Percentiles rank a stretch among this genome's conserved stretches.
These are phyloP conservation scores for Fonsecaea erecta DNA, from an alignment of 2,329 filamentous ascomycete species.

Conservation along the genomic window DNA sequence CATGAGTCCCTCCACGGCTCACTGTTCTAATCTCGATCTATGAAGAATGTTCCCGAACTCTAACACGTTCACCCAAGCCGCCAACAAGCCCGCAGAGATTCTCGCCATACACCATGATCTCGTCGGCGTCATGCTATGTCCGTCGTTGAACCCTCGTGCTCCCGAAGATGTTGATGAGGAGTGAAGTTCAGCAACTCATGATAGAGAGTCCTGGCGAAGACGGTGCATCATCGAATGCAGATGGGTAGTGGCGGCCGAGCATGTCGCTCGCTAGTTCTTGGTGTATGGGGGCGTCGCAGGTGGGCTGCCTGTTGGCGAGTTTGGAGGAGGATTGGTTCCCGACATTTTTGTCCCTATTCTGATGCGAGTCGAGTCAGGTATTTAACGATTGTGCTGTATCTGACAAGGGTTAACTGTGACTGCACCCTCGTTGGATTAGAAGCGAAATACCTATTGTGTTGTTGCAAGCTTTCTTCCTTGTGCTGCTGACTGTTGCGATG, in stretches of 20 bases:
- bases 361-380: no score
- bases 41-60: neutral
- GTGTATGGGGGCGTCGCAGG: neutral
- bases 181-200: neutral
- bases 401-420: neutral
- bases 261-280: neutral
- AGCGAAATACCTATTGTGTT: neutral
- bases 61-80: neutral
- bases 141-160: neutral
- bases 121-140: neutral
- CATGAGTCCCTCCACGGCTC: neutral
- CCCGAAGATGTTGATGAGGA: neutral
- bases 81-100: neutral
- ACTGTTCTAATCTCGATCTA: neutral
- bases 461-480: neutral
- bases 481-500: neutral
- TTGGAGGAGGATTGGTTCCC: neutral
- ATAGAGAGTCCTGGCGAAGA: neutral
- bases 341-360: no score
- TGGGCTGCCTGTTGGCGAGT: neutral
- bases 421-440: neutral
- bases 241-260: neutral
- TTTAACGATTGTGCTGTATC: neutral
- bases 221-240: neutral
- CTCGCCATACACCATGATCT: neutral